These are phyloP conservation scores for Macrotyloma uniflorum DNA, from an alignment of 306 rosid genomes.

Conservation along the genomic window DNA sequence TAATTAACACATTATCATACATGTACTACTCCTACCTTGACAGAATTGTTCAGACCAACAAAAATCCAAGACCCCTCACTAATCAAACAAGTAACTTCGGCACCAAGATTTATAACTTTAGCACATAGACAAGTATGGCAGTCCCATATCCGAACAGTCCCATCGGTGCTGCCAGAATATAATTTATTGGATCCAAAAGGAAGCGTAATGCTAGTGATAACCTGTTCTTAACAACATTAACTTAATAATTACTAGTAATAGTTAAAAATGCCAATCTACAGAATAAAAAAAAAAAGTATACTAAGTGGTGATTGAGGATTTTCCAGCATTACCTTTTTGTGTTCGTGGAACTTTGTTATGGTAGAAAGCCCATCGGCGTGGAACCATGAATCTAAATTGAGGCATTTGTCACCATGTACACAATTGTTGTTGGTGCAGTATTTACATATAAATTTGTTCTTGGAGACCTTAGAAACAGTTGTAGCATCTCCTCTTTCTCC, in stretches of 20 bases:
- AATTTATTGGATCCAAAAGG: constrained; percentile 48
- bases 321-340: not conserved
- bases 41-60: constrained; percentile 44
- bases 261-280: not conserved
- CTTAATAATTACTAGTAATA: not conserved
- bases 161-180: constrained; percentile 51
- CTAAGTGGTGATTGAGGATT: too few relatives aligned
- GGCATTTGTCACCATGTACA: constrained; percentile 41
- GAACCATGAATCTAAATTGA: constrained; percentile 45
- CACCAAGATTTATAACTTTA: constrained; percentile 28
- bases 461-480: too few relatives aligned
- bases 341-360: constrained; percentile 51
- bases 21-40: constrained; percentile 44
- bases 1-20: not conserved
- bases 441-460: constrained; percentile 35
- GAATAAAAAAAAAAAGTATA: too few relatives aligned
- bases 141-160: constrained; percentile 57
- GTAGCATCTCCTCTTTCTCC: too few relatives aligned
- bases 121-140: constrained; percentile 50
- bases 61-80: constrained; percentile 57
- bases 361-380: constrained; percentile 40
- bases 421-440: constrained; percentile 49
- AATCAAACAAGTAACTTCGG: constrained; percentile 48
- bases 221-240: constrained; percentile 30
- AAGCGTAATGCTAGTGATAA: constrained; percentile 50